These are phyloP conservation scores for Anisodus acutangulus DNA, from an alignment of 257 asterid genomes.

Conservation along the genomic window DNA sequence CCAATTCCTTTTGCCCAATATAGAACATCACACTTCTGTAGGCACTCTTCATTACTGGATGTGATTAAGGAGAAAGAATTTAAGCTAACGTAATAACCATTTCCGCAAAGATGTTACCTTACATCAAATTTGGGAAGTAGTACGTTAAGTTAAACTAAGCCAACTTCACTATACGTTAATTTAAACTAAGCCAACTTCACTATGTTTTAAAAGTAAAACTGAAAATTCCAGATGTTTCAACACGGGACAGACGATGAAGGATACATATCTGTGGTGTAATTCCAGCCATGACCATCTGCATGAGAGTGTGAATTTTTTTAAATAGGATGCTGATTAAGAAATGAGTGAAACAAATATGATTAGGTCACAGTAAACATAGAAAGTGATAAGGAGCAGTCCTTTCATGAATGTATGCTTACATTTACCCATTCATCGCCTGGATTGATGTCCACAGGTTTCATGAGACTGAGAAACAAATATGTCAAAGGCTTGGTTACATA, in stretches of 20 bases:
- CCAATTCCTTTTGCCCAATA: constrained; percentile 88
- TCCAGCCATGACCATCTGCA: constrained; percentile 92
- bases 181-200: neutral
- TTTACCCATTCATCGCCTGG: constrained; percentile 92
- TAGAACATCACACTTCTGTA: constrained; percentile 77
- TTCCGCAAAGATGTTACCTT: neutral
- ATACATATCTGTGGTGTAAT: constrained; percentile 89
- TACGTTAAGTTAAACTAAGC: neutral
- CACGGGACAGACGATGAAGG: constrained; percentile 41
- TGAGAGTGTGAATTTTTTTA: constrained; percentile 33
- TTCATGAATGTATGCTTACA: constrained; percentile 57
- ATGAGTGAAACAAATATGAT: constrained; percentile 2
- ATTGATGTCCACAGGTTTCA: constrained; percentile 88
- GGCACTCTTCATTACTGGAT: constrained; percentile 70
- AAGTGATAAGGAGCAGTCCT: constrained; percentile 19
- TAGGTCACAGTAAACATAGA: neutral
- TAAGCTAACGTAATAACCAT: neutral
- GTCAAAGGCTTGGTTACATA: neutral
- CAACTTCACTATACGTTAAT: neutral
- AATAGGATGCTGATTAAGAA: constrained; percentile 29
- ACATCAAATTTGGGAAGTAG: neutral
- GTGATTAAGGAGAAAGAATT: constrained; percentile 44
- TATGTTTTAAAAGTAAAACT: neutral
- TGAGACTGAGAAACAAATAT: constrained; percentile 64
- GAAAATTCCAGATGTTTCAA: constrained; percentile 3